These are phyloP conservation scores for Schwanniomyces occidentalis DNA, from an alignment of 805 yeast species.

Conservation along the genomic window DNA sequence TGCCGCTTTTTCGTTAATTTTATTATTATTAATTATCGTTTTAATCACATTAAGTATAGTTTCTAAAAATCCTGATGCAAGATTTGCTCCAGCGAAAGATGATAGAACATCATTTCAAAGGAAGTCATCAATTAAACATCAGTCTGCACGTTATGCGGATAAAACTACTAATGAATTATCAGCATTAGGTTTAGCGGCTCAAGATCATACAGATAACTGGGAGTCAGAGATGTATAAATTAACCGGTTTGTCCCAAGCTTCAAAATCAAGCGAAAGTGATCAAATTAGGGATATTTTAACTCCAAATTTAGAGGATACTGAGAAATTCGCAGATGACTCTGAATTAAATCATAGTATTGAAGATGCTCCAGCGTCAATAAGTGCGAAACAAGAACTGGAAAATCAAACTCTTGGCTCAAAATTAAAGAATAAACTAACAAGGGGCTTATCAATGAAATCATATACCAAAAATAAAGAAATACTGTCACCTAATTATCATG, in stretches of 20 bases:
- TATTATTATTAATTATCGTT: slow-evolving; percentile 68
- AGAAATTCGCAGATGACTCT: slow-evolving; percentile 7
- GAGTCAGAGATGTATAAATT: slow-evolving; percentile 61
- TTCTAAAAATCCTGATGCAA: slow-evolving; percentile 84
- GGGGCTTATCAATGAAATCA: slow-evolving; percentile 37
- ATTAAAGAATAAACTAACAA: slow-evolving; percentile 43
- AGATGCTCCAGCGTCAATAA: slow-evolving; percentile 4
- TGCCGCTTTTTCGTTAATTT: slow-evolving; percentile 80
- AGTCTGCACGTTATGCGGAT: slow-evolving; percentile 1
- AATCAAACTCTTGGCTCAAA: slow-evolving; percentile 38
- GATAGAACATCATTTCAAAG: slow-evolving; percentile 89
- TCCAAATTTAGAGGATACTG: slow-evolving; percentile 25
- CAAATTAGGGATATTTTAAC: slow-evolving; percentile 25
- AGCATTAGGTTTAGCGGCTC: slow-evolving; percentile 81
- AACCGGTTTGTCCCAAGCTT: slow-evolving; percentile 24
- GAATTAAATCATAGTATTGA: slow-evolving; percentile 9
- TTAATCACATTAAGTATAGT: slow-evolving; percentile 62
- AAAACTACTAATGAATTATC: slow-evolving; percentile 50
- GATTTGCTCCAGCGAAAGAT: slow-evolving; percentile 86
- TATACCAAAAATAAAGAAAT: slow-evolving; percentile 13
- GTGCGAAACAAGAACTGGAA: slow-evolving; percentile 2
- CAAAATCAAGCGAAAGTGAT: slow-evolving; percentile 1
- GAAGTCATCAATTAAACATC: slow-evolving; percentile 32
- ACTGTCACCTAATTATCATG: slow-evolving; percentile 12
- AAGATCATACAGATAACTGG: slow-evolving; percentile 76